Base-by-base conservation (phyloP, 371 early-diverging fungal genomes). In the Zychaea mexicana region DNA sequence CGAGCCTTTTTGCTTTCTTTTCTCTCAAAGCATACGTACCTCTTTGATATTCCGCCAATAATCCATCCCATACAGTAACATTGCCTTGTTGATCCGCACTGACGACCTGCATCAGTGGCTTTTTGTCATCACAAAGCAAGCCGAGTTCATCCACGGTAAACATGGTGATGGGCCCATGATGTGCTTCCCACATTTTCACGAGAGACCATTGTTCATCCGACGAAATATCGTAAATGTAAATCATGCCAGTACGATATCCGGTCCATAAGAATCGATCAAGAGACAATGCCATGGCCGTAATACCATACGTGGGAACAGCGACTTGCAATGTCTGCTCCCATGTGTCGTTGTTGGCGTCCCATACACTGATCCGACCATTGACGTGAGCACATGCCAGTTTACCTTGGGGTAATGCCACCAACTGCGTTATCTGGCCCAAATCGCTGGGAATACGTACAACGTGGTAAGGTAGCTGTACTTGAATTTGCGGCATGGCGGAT, bases 381-480 rank as follows among this genome's bases (percentile, higher is more conserved):
- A 90, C 90, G 70, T 94, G 94, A 1, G 90, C 92, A 13, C 87
- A 76, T 70, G 86, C 87, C 12, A 92, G 83, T n/a, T 75, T 72
- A 15, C 65, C 68, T 42, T 75, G 72, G 31, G 79, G 72, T 28
- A 81, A 70, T 0, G 75, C 78, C 4, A 86, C 80, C 49, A 92
- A 67, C 42, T 85, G 82, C 0, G 86, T 85, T 54, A 92, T 76
- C 36, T 76, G 73, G 2, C 92, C 89, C 17, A 85, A 63, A 21
- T 85, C 85, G 59, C 59, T 76, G 26, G 79, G 84, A 22, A 79
- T 67, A 9, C 71, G 76, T 39, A 75, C 47, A 66, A 59, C 32
- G 52, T 52, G 57, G 65, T 26, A 52, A 52, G 28, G 77, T 60
- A 26, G 9, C 17, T 42, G 15, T 3, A 58, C 45, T 19, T 58